Evolutionary conservation across 495 filamentous ascomycete genomes (phyloP).

Genomic region (Chaetomium fimeti): DNA sequence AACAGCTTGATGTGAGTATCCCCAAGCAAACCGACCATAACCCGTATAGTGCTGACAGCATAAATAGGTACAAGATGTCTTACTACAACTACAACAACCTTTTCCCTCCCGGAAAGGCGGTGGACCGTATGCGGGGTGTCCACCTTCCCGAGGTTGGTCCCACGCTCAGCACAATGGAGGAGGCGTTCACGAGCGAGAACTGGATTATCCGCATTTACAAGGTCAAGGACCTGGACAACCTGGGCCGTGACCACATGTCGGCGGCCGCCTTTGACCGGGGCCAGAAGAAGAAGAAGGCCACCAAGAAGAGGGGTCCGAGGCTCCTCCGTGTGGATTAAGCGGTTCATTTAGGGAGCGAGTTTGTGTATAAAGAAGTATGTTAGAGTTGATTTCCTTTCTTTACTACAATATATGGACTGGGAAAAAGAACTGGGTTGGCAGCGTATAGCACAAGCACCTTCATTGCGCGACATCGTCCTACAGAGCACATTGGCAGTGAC

Average conservation of each 20-base stretch:
- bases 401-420: conserved; percentile 19
- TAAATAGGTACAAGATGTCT: conserved; percentile 96
- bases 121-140: conserved; percentile 82
- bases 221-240: conserved; percentile 96
- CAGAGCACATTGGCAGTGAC: neutral
- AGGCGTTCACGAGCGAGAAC: conserved; percentile 99
- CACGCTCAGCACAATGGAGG: conserved; percentile 82
- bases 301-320: conserved; percentile 74
- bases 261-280: conserved; percentile 89
- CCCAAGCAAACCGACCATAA: conserved; percentile 5
- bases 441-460: conserved; percentile 31
- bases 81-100: conserved; percentile 96
- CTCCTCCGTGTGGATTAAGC: conserved; percentile 79
- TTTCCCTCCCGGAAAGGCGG: conserved; percentile 88
- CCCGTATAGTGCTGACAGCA: conserved; percentile 37
- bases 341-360: neutral
- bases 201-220: conserved; percentile 99
- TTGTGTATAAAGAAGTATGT: conserved; percentile 25
- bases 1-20: conserved; percentile 91
- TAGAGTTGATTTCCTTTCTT: conserved; percentile 28
- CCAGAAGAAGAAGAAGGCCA: conserved; percentile 86
- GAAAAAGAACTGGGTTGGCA: conserved; percentile 26
- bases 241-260: conserved; percentile 82
- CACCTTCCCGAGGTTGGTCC: conserved; percentile 84
- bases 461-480: neutral